Evolutionary conservation across 805 yeast species (phyloP).

Genomic region (Sugiyamaella chiloensis): DNA sequence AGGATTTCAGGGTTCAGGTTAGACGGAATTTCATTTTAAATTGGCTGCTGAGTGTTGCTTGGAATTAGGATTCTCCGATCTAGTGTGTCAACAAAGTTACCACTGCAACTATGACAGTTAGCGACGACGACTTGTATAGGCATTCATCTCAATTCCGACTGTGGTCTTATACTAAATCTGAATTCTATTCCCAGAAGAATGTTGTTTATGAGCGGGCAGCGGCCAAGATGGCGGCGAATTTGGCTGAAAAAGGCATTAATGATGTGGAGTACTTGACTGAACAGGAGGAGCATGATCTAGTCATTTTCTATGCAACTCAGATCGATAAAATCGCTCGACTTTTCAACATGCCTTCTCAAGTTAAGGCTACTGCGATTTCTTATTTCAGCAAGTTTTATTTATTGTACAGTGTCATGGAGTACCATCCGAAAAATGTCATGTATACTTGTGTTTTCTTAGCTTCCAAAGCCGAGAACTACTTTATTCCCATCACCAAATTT

Average conservation of each 20-base stretch:
- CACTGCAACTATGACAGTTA: slow-evolving; percentile 39
- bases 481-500: slow-evolving; percentile 79
- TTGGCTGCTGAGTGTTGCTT: too few relatives aligned
- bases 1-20: too few relatives aligned
- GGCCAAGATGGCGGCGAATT: slow-evolving; percentile 29
- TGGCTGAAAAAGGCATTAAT: slow-evolving; percentile 16
- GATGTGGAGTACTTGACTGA: slow-evolving; percentile 47
- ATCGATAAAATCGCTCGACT: slow-evolving; percentile 66
- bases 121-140: slow-evolving; percentile 85
- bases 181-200: slow-evolving; percentile 48
- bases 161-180: slow-evolving; percentile 77
- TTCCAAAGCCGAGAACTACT: slow-evolving; percentile 88
- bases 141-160: slow-evolving; percentile 76
- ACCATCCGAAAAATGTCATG: slow-evolving; percentile 79
- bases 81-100: too few relatives aligned
- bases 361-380: slow-evolving; percentile 77
- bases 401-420: slow-evolving; percentile 77
- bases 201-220: slow-evolving; percentile 57
- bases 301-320: slow-evolving; percentile 69
- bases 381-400: slow-evolving; percentile 80
- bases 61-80: too few relatives aligned
- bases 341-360: slow-evolving; percentile 84
- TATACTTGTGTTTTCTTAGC: slow-evolving; percentile 83
- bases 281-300: slow-evolving; percentile 68
- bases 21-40: too few relatives aligned